These are phyloP conservation scores for Sechiopsis laciniata DNA, from an alignment of 306 rosid species.

Conservation along the genomic window DNA sequence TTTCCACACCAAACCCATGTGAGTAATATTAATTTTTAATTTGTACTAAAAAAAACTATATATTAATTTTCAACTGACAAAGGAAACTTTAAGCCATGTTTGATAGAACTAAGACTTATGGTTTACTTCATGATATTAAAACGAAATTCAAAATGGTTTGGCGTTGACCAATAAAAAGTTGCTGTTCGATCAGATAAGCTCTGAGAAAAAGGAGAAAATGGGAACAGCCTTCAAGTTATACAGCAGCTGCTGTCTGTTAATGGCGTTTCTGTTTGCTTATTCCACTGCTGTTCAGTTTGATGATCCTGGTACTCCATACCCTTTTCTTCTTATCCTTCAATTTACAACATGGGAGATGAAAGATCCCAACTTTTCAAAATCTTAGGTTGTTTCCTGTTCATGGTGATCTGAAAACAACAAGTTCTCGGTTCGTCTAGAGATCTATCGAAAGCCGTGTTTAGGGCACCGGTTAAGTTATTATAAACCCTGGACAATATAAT, in stretches of 20 bases:
- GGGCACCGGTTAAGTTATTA: no score
- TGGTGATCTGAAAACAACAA: background rate
- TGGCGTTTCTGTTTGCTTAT: conserved; percentile 60
- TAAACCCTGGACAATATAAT: no score
- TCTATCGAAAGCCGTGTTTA: no score
- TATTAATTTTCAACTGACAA: conserved; percentile 1
- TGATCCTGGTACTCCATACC: conserved; percentile 40
- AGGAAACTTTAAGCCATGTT: background rate
- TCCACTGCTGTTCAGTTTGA: conserved; percentile 61
- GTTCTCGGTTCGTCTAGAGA: no score
- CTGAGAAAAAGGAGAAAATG: conserved; percentile 31
- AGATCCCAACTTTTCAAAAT: conserved; percentile 2
- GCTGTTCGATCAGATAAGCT: conserved; percentile 9
- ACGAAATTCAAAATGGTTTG: background rate
- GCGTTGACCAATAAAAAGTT: conserved; percentile 15
- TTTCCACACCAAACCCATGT: conserved; percentile 19
- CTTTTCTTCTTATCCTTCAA: conserved; percentile 1
- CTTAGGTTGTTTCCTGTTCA: background rate
- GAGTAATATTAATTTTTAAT: conserved; percentile 13
- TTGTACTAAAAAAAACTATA: no score
- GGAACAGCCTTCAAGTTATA: conserved; percentile 29
- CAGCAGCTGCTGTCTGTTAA: conserved; percentile 37
- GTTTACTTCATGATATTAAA: no score
- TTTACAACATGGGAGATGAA: background rate
- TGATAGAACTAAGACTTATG: background rate